Conservation (phyloP, 805 yeast genomes). For the Blastobotrys attinorum region DNA sequence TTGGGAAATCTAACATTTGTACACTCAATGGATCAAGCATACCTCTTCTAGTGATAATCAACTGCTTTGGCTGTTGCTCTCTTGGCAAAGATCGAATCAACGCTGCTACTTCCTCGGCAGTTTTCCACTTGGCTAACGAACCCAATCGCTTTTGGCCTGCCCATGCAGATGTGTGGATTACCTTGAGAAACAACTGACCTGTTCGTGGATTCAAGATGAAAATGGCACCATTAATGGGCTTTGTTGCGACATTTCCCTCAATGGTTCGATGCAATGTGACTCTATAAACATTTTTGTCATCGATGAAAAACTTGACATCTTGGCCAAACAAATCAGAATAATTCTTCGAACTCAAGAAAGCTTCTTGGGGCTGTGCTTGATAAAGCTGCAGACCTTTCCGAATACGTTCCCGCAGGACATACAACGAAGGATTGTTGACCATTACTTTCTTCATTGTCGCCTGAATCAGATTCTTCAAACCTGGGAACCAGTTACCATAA, state of each 20-base stretch:
- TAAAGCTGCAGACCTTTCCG: conserved; percentile 90
- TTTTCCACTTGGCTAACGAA: conserved; percentile 94
- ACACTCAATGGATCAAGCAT: conserved; percentile 92
- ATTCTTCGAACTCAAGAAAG: conserved; percentile 79
- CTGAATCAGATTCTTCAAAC: conserved; percentile 80
- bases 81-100: conserved; percentile 78
- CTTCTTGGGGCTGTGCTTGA: conserved; percentile 89
- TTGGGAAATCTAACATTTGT: conserved; percentile 95
- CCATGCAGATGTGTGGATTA: conserved; percentile 93
- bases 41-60: conserved; percentile 84
- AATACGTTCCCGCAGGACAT: conserved; percentile 85
- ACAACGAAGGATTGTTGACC: conserved; percentile 91
- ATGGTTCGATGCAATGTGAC: conserved; percentile 85
- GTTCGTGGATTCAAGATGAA: conserved; percentile 77
- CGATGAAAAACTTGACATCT: conserved; percentile 79
- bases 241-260: conserved; percentile 88
- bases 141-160: conserved; percentile 92
- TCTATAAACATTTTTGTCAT: conserved; percentile 90
- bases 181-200: conserved; percentile 75
- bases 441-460: conserved; percentile 88
- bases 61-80: conserved; percentile 91
- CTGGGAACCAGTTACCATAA: conserved; percentile 97
- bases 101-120: conserved; percentile 96
- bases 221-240: conserved; percentile 88
- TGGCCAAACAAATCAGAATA: conserved; percentile 83